Evolutionary conservation across 768 basidiomycete species (phyloP).

Genomic region (Cytidiella melzeri): DNA sequence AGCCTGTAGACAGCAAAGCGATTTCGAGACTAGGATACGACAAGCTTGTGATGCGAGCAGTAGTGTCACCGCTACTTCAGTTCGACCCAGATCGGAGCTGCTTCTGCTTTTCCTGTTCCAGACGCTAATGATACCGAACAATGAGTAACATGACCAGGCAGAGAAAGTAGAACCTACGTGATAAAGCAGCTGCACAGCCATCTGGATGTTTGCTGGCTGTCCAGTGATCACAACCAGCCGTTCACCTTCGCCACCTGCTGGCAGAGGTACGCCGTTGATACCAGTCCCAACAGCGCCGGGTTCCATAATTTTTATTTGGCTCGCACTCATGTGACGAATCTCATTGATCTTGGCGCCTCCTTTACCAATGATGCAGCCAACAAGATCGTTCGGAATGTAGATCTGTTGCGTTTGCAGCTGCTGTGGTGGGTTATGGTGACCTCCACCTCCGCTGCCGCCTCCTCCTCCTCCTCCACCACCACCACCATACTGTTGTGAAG

Average conservation of each 20-base stretch:
- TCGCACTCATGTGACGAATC: slow-evolving; percentile 90
- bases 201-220: slow-evolving; percentile 90
- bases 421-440: slow-evolving; percentile 54
- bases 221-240: slow-evolving; percentile 95
- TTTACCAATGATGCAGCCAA: slow-evolving; percentile 97
- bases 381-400: slow-evolving; percentile 95
- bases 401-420: slow-evolving; percentile 95
- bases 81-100: slow-evolving; percentile 38
- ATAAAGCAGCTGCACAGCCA: slow-evolving; percentile 89
- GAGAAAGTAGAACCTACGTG: slow-evolving; percentile 45
- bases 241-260: slow-evolving; percentile 79
- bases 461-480: no score
- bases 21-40: slow-evolving; percentile 2
- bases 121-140: slow-evolving; percentile 44
- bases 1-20: not conserved
- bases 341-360: slow-evolving; percentile 99
- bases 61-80: not conserved
- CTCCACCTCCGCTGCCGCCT: slow-evolving; percentile 15
- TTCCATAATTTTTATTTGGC: slow-evolving; percentile 98
- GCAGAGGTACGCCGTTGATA: slow-evolving; percentile 64
- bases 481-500: not conserved
- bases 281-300: slow-evolving; percentile 76
- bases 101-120: slow-evolving; percentile 89
- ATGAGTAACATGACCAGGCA: not conserved
- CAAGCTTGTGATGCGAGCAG: slow-evolving; percentile 1